Base-by-base conservation (phyloP, 306 rosid genomes). In the Potentilla sterilis region DNA sequence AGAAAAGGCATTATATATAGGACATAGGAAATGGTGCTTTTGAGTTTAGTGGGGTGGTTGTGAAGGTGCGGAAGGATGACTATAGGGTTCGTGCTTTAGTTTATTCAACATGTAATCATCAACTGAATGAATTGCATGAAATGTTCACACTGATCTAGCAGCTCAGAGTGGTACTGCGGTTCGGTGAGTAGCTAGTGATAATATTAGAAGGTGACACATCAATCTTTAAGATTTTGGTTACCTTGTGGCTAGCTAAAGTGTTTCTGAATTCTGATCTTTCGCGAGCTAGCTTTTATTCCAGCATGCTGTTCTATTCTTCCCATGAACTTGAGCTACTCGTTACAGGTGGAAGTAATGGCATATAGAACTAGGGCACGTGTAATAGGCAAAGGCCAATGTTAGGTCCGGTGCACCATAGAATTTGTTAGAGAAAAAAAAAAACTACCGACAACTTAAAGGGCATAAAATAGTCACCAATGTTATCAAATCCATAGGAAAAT, bases 21-120 rank as follows among this genome's bases (percentile, higher is more conserved):
- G 16, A 24, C 28, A 43, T 51, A 32, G 19, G 21, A 42, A 21
- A 6, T 2, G 16, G 21, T 8, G 34, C 32, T 28, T 75, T 67
- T 28, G 70, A 0, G 28, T 12, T n/a, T 78, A 84, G 88, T 85
- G 88, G 68, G 83, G 88, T 81, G 85, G 88, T 75, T 85, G 88
- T 81, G 85, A 54, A 61, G 37, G 24, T 42, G 83, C 69, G 83
- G 79, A 46, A 67, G 32, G 75, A 57, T 38, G 65, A 67, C 70
- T 49, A 67, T 43, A 15, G 24, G 40, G 62, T 37, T 44, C 37
- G 75, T 57, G 79, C 5, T 59, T 40, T 67, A 9, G 54, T 78
- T 41, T 68, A 9, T 75, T 84, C 73, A 67, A 78, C 32, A 73
- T 21, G 77, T 46, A 74, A 80, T 80, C 76, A 80, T 83, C 66